Base-by-base conservation (phyloP, 805 yeast genomes). In the Candida pseudoglaebosa region DNA sequence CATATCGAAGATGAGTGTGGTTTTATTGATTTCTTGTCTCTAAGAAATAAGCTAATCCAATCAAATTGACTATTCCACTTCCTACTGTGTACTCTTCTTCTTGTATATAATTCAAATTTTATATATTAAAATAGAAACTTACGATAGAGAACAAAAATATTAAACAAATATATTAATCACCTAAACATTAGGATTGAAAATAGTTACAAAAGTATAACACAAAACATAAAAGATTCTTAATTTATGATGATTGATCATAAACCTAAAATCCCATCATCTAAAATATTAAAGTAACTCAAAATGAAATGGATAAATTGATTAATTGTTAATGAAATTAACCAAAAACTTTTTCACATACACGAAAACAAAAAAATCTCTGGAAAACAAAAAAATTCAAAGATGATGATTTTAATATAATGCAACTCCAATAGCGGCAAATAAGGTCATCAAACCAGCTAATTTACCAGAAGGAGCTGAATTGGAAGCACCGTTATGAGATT, bases 181-280 rank as follows among this genome's bases (percentile, higher is more conserved):
- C 18, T 30, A 15, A 18, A 30, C 21, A 10, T 22, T 22, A 7
- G 61, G 79, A 95, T 2, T 79, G 89, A 34, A 89, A 84, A 42
- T 98, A 91, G 53, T 73, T 91, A 41, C 95, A 86, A 62, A 78
- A 80, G 46, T 98, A 93, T 57, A 98, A 91, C 62, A 81, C 85
- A 42, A n/a, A n/a, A n/a, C n/a, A n/a, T n/a, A n/a, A n/a, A n/a
- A n/a, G n/a, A n/a, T n/a, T n/a, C n/a, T n/a, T n/a, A n/a, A n/a
- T n/a, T n/a, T n/a, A n/a, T n/a, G n/a, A n/a, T n/a, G n/a, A 71
- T 87, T 35, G 96, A 93, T 2, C 96, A 89, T 56, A 77, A 85
- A 46, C 98, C 98, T 14, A 91, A 91, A 64, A 74, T 93, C 46
- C 98, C 91, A 62, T 7, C n/a, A 9, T 32, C 36, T 32, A 20